Evolutionary conservation across 75 land plant species (phyloP).

Genomic region (Sequoia sempervirens): DNA sequence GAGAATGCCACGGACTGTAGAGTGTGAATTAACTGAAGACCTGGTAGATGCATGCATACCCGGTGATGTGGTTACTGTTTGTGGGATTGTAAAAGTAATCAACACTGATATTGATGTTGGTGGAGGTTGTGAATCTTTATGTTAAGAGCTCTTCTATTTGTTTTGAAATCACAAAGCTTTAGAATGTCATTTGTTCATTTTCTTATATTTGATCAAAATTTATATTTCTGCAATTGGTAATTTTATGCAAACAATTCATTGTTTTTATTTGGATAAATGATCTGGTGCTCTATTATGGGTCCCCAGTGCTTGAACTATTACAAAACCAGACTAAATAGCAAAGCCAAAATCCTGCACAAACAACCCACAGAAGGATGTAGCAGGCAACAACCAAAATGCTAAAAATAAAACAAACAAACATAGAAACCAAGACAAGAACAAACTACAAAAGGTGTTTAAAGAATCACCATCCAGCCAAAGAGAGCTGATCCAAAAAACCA

Average conservation of each 20-base stretch:
- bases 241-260: not conserved
- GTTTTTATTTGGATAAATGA: no score
- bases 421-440: no score
- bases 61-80: slow-evolving; percentile 94
- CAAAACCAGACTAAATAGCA: no score
- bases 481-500: no score
- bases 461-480: no score
- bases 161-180: not conserved
- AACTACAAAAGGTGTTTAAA: no score
- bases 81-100: slow-evolving; percentile 85
- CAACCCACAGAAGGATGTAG: no score
- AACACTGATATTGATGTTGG: slow-evolving; percentile 94
- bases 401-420: no score
- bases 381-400: no score
- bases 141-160: not conserved
- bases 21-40: slow-evolving; percentile 93
- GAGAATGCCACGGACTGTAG: slow-evolving; percentile 91
- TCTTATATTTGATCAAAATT: not conserved
- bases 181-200: not conserved
- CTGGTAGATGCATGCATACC: slow-evolving; percentile 94
- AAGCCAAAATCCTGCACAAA: no score
- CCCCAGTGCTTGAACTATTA: no score
- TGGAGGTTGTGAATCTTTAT: slow-evolving; percentile 52
- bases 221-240: not conserved
- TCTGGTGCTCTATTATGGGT: no score